These are phyloP conservation scores for Lophiostoma macrostomum DNA, from an alignment of 495 filamentous ascomycete genomes.

Conservation along the genomic window DNA sequence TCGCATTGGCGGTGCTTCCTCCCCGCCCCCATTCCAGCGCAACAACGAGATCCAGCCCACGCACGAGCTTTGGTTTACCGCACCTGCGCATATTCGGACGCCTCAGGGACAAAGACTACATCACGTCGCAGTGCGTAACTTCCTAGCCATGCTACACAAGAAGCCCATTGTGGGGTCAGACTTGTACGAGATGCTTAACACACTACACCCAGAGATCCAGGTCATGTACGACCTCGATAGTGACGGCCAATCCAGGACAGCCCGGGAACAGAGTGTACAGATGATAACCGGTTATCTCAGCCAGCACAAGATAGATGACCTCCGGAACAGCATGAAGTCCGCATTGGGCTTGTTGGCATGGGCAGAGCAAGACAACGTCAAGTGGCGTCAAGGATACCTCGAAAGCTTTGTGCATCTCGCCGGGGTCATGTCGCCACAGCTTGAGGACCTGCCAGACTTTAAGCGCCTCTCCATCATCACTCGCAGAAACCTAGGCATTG, in stretches of 20 bases:
- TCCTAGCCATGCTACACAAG: conserved; percentile 36
- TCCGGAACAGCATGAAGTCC: conserved; percentile 58
- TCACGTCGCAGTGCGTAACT: conserved; percentile 37
- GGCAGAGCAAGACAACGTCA: conserved; percentile 58
- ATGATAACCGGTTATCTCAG: conserved; percentile 31
- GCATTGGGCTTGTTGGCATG: conserved; percentile 63
- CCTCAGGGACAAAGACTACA: conserved; percentile 26
- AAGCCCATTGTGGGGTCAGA: conserved; percentile 36
- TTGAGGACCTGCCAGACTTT: conserved; percentile 58
- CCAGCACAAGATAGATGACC: conserved; percentile 52
- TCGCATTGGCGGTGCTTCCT: background rate
- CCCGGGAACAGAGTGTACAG: conserved; percentile 28
- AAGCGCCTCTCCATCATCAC: conserved; percentile 59
- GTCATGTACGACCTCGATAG: conserved; percentile 37
- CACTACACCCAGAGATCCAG: conserved; percentile 33
- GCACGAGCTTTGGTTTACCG: conserved; percentile 37
- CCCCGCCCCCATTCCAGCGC: conserved; percentile 5
- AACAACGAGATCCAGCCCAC: conserved; percentile 8
- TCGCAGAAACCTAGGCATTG: conserved; percentile 60
- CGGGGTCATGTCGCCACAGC: conserved; percentile 56
- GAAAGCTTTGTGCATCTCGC: conserved; percentile 67
- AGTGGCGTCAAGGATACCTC: conserved; percentile 63
- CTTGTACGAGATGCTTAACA: conserved; percentile 33
- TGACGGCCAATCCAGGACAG: conserved; percentile 17
- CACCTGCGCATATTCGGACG: conserved; percentile 25